These are phyloP conservation scores for Nephelium lappaceum DNA, from an alignment of 345 rosid genomes.

Conservation along the genomic window DNA sequence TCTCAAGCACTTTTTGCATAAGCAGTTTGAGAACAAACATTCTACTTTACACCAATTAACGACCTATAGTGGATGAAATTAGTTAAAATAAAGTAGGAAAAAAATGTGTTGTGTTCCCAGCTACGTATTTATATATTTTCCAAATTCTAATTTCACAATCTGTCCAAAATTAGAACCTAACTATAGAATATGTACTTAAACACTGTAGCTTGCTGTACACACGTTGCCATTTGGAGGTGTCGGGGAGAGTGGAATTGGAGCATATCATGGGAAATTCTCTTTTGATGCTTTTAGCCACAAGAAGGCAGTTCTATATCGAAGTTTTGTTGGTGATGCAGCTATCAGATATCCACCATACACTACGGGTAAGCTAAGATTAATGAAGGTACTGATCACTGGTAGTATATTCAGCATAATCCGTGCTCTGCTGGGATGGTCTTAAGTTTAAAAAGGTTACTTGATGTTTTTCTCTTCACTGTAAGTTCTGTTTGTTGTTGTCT, in stretches of 20 bases:
- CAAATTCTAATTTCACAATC: background rate
- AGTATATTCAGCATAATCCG: slow-evolving; percentile 48
- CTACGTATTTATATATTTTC: background rate
- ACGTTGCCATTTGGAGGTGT: slow-evolving; percentile 93
- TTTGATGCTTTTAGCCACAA: slow-evolving; percentile 95
- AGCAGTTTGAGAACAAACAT: background rate
- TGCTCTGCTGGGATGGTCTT: slow-evolving; percentile 52
- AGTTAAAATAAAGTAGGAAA: background rate
- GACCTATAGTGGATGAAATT: background rate
- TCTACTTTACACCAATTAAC: background rate
- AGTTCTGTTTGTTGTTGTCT: slow-evolving; percentile 3
- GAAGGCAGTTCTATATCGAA: slow-evolving; percentile 78
- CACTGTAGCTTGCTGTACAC: slow-evolving; percentile 64
- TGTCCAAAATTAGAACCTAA: background rate
- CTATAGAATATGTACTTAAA: slow-evolving; percentile 1
- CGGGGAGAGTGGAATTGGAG: slow-evolving; percentile 90
- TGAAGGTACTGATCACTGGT: slow-evolving; percentile 64
- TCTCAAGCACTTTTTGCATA: background rate
- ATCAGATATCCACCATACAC: slow-evolving; percentile 90
- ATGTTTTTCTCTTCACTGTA: background rate
- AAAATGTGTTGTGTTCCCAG: background rate
- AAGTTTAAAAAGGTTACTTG: slow-evolving; percentile 22
- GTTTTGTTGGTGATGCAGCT: slow-evolving; percentile 61
- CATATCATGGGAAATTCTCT: slow-evolving; percentile 96
- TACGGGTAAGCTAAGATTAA: slow-evolving; percentile 49